Percentiles rank a stretch among this genome's conserved stretches.
phyloP scores from a whole-genome alignment of 768 basidiomycete genomes.

The Bullera alba region DNA sequence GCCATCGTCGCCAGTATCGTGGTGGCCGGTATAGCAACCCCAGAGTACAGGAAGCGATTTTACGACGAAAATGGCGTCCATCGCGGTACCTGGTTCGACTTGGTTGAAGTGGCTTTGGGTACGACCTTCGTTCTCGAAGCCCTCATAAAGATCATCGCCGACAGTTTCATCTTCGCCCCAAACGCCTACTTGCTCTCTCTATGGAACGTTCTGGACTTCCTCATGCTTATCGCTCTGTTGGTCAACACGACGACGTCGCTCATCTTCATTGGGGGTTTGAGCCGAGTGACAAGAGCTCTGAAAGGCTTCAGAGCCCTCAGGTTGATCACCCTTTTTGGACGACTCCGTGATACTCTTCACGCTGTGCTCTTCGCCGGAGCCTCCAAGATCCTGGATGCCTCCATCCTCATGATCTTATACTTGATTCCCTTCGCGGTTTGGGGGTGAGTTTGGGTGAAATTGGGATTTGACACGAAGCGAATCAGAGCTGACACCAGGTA shows the following conservation, averaged over 20 bases:
- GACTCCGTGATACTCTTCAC: conserved; percentile 76
- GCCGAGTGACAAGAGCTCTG: conserved; percentile 72
- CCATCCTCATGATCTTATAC: conserved; percentile 70
- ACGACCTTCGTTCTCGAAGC: conserved; percentile 70
- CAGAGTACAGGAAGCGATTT: conserved; percentile 69
- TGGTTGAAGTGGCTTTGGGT: conserved; percentile 68
- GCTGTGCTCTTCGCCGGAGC: conserved; percentile 80
- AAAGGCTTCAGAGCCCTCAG: conserved; percentile 84
- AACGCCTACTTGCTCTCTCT: conserved; percentile 76
- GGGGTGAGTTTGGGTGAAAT: conserved; percentile 28
- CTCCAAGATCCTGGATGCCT: conserved; percentile 77
- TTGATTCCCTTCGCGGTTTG: conserved; percentile 47
- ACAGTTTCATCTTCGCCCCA: conserved; percentile 71
- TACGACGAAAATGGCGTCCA: conserved; percentile 56
- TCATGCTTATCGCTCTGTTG: conserved; percentile 70
- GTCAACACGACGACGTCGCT: conserved; percentile 67
- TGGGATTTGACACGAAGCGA: too few species aligned
- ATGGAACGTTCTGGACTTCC: conserved; percentile 85
- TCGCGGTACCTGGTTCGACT: conserved; percentile 79
- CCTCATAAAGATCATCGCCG: conserved; percentile 81
- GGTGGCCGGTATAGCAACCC: conserved; percentile 77
- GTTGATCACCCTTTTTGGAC: conserved; percentile 79
- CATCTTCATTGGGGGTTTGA: conserved; percentile 68
- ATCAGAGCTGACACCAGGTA: neutral
- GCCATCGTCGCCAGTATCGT: conserved; percentile 73